phyloP scores from a whole-genome alignment of 345 rosid genomes.

The Clausena lansium region DNA sequence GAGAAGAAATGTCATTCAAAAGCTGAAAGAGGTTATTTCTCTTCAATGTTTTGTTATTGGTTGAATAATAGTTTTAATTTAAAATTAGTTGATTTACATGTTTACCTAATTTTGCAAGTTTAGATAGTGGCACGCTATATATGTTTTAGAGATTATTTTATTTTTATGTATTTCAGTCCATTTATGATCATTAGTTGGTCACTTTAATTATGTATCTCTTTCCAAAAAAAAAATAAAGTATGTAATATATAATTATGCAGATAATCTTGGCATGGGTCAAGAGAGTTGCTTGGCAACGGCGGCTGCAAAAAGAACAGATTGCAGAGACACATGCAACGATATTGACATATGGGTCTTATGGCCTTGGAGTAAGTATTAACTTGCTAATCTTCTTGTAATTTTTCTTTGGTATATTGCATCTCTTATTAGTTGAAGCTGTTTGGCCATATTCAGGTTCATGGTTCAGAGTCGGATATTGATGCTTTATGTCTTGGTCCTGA shows the following conservation, averaged over 20 bases:
- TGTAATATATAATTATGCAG: slow-evolving; percentile 21
- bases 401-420: neutral
- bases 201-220: neutral
- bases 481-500: slow-evolving; percentile 55
- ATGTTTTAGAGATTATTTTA: neutral
- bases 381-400: neutral
- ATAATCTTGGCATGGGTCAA: slow-evolving; percentile 46
- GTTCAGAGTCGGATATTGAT: slow-evolving; percentile 59
- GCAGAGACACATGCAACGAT: slow-evolving; percentile 41
- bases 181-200: neutral
- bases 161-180: neutral
- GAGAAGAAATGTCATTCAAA: slow-evolving; percentile 36
- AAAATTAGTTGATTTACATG: neutral
- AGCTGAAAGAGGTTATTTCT: slow-evolving; percentile 35
- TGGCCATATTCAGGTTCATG: slow-evolving; percentile 40
- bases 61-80: neutral
- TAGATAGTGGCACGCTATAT: neutral
- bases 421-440: neutral
- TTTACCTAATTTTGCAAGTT: neutral
- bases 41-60: neutral
- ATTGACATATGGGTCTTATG: slow-evolving; percentile 57
- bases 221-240: neutral
- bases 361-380: slow-evolving; percentile 42
- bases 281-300: slow-evolving; percentile 53
- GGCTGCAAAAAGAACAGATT: slow-evolving; percentile 37